Evolutionary conservation across 306 rosid genomes (phyloP).

Genomic region (Vigna radiata): DNA sequence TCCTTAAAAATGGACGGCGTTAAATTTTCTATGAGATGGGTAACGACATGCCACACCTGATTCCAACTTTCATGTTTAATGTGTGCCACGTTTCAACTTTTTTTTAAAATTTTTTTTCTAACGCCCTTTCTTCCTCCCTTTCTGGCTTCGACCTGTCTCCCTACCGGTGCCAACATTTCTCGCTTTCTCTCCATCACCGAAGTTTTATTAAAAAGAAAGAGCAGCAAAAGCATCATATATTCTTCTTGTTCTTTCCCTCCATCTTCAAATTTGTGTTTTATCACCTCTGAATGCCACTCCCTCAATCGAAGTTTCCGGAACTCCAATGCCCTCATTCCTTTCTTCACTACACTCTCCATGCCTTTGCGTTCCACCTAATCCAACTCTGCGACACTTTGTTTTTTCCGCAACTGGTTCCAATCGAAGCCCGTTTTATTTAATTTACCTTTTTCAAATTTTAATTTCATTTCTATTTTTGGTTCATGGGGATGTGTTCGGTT

Average conservation of each 20-base stretch:
- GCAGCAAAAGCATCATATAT: constrained; percentile 36
- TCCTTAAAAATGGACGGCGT: too few species aligned
- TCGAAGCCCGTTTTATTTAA: constrained; percentile 18
- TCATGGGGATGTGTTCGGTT: not conserved
- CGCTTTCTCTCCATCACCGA: too few species aligned
- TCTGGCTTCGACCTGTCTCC: too few species aligned
- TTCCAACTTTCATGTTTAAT: too few species aligned
- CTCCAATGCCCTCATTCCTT: not conserved
- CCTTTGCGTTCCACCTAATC: constrained; percentile 24
- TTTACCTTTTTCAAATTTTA: not conserved
- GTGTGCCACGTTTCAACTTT: too few species aligned
- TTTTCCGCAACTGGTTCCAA: not conserved
- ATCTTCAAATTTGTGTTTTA: constrained; percentile 44
- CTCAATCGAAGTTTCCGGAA: constrained; percentile 38
- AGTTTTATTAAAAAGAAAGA: constrained; percentile 23
- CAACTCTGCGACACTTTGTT: not conserved
- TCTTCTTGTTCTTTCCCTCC: constrained; percentile 39
- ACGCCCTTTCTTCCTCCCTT: too few species aligned
- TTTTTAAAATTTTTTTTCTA: too few species aligned
- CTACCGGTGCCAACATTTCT: too few species aligned
- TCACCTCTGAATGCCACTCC: constrained; percentile 56
- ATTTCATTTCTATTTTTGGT: constrained; percentile 13
- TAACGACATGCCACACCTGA: too few species aligned
- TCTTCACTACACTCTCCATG: not conserved
- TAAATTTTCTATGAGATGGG: too few species aligned